Evolutionary conservation across 345 rosid species (phyloP).

Genomic region (Hibiscus mutabilis): DNA sequence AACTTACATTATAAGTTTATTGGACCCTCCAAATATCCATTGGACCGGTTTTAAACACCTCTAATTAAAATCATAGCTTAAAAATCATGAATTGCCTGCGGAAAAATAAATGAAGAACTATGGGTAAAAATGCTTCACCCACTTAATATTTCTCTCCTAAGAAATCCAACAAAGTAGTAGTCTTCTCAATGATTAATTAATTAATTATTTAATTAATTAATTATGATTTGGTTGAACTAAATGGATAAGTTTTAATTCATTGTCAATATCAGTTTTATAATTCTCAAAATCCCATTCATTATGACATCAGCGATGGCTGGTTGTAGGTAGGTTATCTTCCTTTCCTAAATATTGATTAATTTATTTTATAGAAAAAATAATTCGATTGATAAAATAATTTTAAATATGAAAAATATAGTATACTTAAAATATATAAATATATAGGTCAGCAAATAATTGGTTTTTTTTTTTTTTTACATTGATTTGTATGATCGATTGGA

Average conservation of each 20-base stretch:
- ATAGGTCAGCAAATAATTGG: too few species aligned
- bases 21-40: too few species aligned
- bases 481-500: too few species aligned
- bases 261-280: neutral
- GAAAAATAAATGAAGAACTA: too few species aligned
- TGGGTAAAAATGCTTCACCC: neutral
- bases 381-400: neutral
- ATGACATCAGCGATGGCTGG: neutral
- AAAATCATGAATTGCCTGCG: neutral
- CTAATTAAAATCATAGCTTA: neutral
- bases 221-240: neutral
- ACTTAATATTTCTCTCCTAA: neutral
- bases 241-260: neutral
- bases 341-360: neutral
- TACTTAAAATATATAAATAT: too few species aligned
- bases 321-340: neutral
- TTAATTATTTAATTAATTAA: neutral
- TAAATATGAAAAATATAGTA: too few species aligned
- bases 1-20: too few species aligned
- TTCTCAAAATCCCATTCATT: neutral
- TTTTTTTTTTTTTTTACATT: too few species aligned
- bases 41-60: too few species aligned
- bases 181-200: neutral
- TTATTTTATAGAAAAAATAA: neutral
- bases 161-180: neutral